These are phyloP conservation scores for Parascedosporium putredinis DNA, from an alignment of 2,329 filamentous ascomycete species.

Conservation along the genomic window DNA sequence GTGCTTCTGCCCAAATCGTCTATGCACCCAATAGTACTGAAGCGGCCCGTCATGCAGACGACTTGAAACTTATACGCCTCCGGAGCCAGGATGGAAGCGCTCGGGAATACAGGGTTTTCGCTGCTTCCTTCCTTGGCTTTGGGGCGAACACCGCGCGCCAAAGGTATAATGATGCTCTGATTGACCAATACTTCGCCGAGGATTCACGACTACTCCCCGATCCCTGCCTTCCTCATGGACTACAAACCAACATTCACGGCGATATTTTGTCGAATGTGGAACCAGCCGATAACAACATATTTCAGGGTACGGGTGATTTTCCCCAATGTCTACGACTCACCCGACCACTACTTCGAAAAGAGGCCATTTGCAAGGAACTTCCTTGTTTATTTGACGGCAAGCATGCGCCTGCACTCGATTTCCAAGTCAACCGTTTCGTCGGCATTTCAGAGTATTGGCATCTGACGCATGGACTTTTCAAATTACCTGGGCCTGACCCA, in stretches of 20 bases:
- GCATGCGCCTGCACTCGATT: conserved; percentile 91
- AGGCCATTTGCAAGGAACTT: conserved; percentile 68
- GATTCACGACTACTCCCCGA: conserved; percentile 65
- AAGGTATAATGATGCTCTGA: conserved; percentile 70
- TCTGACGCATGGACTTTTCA: conserved; percentile 89
- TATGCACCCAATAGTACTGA: conserved; percentile 93
- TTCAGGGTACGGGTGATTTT: conserved; percentile 81
- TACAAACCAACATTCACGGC: conserved; percentile 66
- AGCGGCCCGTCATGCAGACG: conserved; percentile 76
- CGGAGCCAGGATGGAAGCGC: conserved; percentile 69
- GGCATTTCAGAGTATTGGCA: conserved; percentile 99
- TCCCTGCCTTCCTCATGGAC: conserved; percentile 74
- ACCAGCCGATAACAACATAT: conserved; percentile 28
- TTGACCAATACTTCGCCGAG: conserved; percentile 51
- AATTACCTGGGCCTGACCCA: conserved; percentile 49
- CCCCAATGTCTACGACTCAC: conserved; percentile 73
- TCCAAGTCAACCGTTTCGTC: conserved; percentile 93
- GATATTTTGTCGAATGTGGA: conserved; percentile 31
- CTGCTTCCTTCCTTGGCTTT: conserved; percentile 93
- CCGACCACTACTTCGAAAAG: conserved; percentile 80
- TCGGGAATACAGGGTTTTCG: conserved; percentile 81
- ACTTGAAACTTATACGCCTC: conserved; percentile 77
- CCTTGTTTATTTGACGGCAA: conserved; percentile 87
- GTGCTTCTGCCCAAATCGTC: conserved; percentile 93
- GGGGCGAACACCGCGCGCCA: conserved; percentile 89